Percentiles rank a stretch among this genome's conserved stretches.
These are phyloP conservation scores for Sugiyamaella smithiae DNA, from an alignment of 805 yeast species.

Conservation along the genomic window DNA sequence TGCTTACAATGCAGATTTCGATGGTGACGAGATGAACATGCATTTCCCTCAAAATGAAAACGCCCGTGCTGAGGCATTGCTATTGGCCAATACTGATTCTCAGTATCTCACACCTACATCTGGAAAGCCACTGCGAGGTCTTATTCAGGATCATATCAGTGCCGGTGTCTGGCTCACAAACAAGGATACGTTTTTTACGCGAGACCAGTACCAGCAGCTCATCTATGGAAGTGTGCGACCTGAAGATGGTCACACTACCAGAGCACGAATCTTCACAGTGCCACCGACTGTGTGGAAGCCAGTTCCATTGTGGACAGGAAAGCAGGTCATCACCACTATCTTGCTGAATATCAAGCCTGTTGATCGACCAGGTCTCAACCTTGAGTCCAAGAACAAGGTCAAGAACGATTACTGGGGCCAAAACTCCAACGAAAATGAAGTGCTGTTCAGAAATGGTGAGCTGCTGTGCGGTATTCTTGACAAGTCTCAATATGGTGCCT, in stretches of 20 bases:
- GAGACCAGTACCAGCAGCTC: slow-evolving; percentile 91
- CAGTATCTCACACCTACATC: slow-evolving; percentile 98
- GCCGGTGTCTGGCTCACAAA: slow-evolving; percentile 98
- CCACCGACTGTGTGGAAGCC: slow-evolving; percentile 92
- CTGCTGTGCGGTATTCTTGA: slow-evolving; percentile 89
- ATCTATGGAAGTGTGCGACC: slow-evolving; percentile 93
- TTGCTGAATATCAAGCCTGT: slow-evolving; percentile 83
- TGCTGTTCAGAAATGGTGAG: slow-evolving; percentile 82
- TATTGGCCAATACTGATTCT: slow-evolving; percentile 94
- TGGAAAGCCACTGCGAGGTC: slow-evolving; percentile 97
- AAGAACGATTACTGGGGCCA: slow-evolving; percentile 94
- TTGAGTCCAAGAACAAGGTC: slow-evolving; percentile 79
- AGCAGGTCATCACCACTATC: slow-evolving; percentile 92
- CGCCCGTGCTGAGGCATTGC: slow-evolving; percentile 94
- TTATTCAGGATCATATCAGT: slow-evolving; percentile 97
- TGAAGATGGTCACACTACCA: slow-evolving; percentile 88
- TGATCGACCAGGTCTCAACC: slow-evolving; percentile 86
- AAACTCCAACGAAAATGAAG: slow-evolving; percentile 80
- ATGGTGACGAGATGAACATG: slow-evolving; percentile 98
- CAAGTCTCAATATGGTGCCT: slow-evolving; percentile 97
- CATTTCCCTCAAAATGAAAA: slow-evolving; percentile 99
- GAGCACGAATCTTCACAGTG: slow-evolving; percentile 59
- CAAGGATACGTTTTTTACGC: slow-evolving; percentile 85
- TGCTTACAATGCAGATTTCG: slow-evolving; percentile 99
- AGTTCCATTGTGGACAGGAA: slow-evolving; percentile 93